Evolutionary conservation across 2,329 filamentous ascomycete genomes (phyloP).

Genomic region (Pseudocercospora fuligena): DNA sequence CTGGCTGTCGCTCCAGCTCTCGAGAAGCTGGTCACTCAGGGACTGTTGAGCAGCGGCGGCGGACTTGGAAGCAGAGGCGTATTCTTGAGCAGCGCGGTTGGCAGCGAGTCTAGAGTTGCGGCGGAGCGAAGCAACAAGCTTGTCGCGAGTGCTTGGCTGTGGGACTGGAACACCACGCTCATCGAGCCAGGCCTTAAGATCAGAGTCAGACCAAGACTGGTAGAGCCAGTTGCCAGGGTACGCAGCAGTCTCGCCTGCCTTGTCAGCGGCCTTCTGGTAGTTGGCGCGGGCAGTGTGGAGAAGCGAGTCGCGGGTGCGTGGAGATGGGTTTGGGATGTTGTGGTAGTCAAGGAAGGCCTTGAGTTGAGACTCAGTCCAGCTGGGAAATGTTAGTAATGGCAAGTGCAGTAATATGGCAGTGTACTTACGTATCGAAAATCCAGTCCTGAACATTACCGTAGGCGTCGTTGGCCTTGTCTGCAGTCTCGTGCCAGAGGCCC

Average conservation of each 20-base stretch:
- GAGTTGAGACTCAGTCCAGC: slow-evolving; percentile 90
- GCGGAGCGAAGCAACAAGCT: slow-evolving; percentile 84
- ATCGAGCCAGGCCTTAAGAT: slow-evolving; percentile 92
- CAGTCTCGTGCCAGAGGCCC: slow-evolving; percentile 75
- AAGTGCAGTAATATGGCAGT: background rate
- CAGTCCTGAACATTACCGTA: slow-evolving; percentile 79
- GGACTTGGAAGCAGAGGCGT: slow-evolving; percentile 64
- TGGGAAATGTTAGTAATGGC: slow-evolving; percentile 51
- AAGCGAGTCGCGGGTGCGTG: slow-evolving; percentile 81
- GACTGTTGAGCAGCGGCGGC: slow-evolving; percentile 68
- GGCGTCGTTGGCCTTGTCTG: slow-evolving; percentile 74
- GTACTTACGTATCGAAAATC: slow-evolving; percentile 78
- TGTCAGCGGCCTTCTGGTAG: slow-evolving; percentile 79
- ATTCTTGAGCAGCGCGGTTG: slow-evolving; percentile 58
- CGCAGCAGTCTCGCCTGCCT: slow-evolving; percentile 73
- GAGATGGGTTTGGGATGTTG: slow-evolving; percentile 83
- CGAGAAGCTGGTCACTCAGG: slow-evolving; percentile 81
- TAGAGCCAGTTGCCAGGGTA: slow-evolving; percentile 98
- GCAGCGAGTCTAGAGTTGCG: slow-evolving; percentile 73
- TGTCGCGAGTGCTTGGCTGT: slow-evolving; percentile 82
- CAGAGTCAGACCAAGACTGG: slow-evolving; percentile 86
- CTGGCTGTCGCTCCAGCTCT: slow-evolving; percentile 86
- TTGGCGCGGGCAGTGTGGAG: slow-evolving; percentile 77
- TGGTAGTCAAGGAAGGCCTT: slow-evolving; percentile 92
- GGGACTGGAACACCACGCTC: slow-evolving; percentile 83